These are phyloP conservation scores for Teratosphaeria gauchensis DNA, from an alignment of 2,329 filamentous ascomycete species.

Conservation along the genomic window DNA sequence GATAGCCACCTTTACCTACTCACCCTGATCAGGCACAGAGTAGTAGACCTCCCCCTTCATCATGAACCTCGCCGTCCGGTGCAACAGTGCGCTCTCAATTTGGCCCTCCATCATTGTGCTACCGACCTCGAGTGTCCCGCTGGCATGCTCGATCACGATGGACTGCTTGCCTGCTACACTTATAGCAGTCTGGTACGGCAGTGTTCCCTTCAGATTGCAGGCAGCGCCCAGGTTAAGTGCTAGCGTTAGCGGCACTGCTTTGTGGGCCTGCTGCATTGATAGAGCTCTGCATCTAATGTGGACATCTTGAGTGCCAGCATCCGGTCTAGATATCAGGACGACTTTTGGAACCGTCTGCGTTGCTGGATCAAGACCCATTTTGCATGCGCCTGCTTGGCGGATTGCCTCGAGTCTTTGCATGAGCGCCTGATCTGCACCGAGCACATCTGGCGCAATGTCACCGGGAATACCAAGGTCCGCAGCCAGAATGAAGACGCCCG, in stretches of 20 bases:
- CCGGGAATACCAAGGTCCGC: constrained; percentile 38
- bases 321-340: constrained; percentile 38
- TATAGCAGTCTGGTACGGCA: constrained; percentile 13
- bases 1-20: not conserved
- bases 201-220: constrained; percentile 22
- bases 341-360: constrained; percentile 54
- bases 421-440: constrained; percentile 41
- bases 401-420: constrained; percentile 49
- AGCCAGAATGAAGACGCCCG: constrained; percentile 52
- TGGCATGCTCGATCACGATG: constrained; percentile 20
- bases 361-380: constrained; percentile 49
- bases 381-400: constrained; percentile 45
- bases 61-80: constrained; percentile 20
- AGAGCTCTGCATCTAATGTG: constrained; percentile 35
- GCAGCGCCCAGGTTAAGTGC: constrained; percentile 35
- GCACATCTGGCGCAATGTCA: constrained; percentile 43
- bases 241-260: constrained; percentile 34
- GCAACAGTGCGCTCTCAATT: constrained; percentile 19
- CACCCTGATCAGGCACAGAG: not conserved
- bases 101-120: constrained; percentile 14
- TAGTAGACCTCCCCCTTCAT: constrained; percentile 21
- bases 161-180: constrained; percentile 10
- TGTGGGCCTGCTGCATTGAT: constrained; percentile 36
- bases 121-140: constrained; percentile 20
- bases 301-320: constrained; percentile 5